Evolutionary conservation across 345 rosid genomes (phyloP).

Genomic region (Brassica cretica): DNA sequence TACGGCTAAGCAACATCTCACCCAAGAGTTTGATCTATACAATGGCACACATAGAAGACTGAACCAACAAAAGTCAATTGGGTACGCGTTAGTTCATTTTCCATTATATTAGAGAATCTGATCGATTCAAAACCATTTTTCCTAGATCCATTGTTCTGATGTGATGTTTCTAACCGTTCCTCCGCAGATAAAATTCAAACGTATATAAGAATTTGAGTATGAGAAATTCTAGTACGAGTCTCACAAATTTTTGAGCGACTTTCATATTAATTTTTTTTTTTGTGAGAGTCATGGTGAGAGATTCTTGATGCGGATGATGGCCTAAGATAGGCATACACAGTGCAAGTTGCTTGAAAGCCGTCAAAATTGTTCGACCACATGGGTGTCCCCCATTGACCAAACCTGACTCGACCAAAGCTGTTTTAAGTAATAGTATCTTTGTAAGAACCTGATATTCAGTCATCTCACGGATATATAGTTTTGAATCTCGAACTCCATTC

Average conservation of each 20-base stretch:
- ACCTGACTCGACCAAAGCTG: not conserved
- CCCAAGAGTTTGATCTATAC: slow-evolving; percentile 28
- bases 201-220: not conserved
- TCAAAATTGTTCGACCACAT: slow-evolving; percentile 3
- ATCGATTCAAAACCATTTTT: slow-evolving; percentile 1
- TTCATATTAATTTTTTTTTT: too few species aligned
- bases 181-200: not conserved
- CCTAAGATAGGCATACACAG: not conserved
- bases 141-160: not conserved
- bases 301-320: not conserved
- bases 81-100: slow-evolving; percentile 3
- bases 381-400: slow-evolving; percentile 4
- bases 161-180: not conserved
- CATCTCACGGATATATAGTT: not conserved
- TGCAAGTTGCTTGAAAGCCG: not conserved
- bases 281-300: too few species aligned
- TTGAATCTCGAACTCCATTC: not conserved
- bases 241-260: too few species aligned
- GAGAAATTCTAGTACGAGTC: too few species aligned
- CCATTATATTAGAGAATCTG: not conserved
- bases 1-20: slow-evolving; percentile 21
- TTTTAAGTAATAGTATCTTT: not conserved
- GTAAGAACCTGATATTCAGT: slow-evolving; percentile 3
- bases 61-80: slow-evolving; percentile 14
- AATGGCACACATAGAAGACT: slow-evolving; percentile 4